phyloP scores from a whole-genome alignment of 176 grass and related monocot genomes.

The Phoenix roebelenii region DNA sequence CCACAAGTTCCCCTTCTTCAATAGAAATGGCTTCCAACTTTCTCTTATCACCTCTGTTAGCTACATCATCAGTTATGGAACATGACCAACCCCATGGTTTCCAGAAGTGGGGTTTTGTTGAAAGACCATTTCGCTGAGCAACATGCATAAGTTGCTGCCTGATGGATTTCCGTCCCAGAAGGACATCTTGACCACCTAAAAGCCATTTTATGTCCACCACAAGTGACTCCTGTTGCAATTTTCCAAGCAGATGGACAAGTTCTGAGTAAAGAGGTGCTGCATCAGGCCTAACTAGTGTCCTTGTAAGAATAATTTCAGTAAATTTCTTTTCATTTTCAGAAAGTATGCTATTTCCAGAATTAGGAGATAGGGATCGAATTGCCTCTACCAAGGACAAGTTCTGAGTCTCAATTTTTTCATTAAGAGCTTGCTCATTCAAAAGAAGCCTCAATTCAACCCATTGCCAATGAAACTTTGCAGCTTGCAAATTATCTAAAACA shows the following conservation, averaged over 20 bases:
- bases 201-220: slow-evolving; percentile 97
- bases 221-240: slow-evolving; percentile 77
- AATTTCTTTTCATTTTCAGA: slow-evolving; percentile 97
- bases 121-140: slow-evolving; percentile 60
- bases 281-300: slow-evolving; percentile 86
- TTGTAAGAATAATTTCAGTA: slow-evolving; percentile 90
- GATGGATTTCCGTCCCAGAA: slow-evolving; percentile 85
- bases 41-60: slow-evolving; percentile 64
- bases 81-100: slow-evolving; percentile 94
- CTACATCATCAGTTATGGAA: slow-evolving; percentile 32
- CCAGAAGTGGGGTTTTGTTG: slow-evolving; percentile 70
- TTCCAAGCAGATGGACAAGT: slow-evolving; percentile 82
- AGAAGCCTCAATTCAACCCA: slow-evolving; percentile 97
- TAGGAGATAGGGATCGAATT: slow-evolving; percentile 67
- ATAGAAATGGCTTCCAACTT: slow-evolving; percentile 68
- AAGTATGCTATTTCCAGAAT: slow-evolving; percentile 53
- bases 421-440: slow-evolving; percentile 92
- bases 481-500: slow-evolving; percentile 79
- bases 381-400: slow-evolving; percentile 71
- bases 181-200: slow-evolving; percentile 74
- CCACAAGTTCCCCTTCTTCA: slow-evolving; percentile 96
- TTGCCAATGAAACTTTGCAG: slow-evolving; percentile 99
- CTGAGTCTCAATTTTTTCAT: slow-evolving; percentile 66
- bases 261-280: slow-evolving; percentile 93
- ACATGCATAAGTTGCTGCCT: slow-evolving; percentile 84